Evolutionary conservation across 1,284 basidiomycete genomes (phyloP).

Genomic region (Ustilago loliicola): DNA sequence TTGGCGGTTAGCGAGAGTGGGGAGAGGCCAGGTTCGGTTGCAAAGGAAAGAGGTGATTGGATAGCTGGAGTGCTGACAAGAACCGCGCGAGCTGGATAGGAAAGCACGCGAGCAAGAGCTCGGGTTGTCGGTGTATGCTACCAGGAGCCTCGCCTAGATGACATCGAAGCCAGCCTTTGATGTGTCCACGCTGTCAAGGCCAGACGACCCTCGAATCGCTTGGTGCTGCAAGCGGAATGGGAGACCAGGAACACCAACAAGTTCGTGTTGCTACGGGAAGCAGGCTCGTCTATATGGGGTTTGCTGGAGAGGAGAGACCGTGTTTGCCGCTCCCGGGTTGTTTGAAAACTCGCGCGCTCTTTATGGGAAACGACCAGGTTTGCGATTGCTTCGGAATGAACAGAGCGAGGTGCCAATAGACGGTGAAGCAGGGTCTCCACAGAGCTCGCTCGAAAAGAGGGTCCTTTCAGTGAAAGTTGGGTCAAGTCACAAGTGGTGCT

Average conservation of each 20-base stretch:
- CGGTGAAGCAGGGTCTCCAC: too few relatives aligned
- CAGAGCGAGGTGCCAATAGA: background rate
- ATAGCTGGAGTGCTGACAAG: too few relatives aligned
- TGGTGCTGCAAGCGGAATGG: background rate
- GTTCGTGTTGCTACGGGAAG: background rate
- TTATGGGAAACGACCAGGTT: background rate
- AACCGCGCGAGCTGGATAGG: background rate
- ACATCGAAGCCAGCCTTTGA: background rate
- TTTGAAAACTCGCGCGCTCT: background rate
- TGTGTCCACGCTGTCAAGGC: background rate
- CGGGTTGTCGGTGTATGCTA: background rate
- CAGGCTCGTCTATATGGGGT: background rate
- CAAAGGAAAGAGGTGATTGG: too few relatives aligned
- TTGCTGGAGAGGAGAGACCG: background rate
- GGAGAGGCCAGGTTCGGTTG: background rate
- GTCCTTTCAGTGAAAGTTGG: too few relatives aligned
- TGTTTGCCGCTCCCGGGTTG: constrained; percentile 3
- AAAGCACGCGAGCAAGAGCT: background rate
- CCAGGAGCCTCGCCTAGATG: constrained; percentile 1
- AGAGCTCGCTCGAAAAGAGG: too few relatives aligned
- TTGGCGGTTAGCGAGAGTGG: background rate
- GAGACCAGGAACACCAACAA: background rate
- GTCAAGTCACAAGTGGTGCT: too few relatives aligned
- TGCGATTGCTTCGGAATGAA: background rate
- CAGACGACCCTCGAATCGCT: background rate